phyloP scores from a whole-genome alignment of 257 asterid genomes.

The Datura wrightii region DNA sequence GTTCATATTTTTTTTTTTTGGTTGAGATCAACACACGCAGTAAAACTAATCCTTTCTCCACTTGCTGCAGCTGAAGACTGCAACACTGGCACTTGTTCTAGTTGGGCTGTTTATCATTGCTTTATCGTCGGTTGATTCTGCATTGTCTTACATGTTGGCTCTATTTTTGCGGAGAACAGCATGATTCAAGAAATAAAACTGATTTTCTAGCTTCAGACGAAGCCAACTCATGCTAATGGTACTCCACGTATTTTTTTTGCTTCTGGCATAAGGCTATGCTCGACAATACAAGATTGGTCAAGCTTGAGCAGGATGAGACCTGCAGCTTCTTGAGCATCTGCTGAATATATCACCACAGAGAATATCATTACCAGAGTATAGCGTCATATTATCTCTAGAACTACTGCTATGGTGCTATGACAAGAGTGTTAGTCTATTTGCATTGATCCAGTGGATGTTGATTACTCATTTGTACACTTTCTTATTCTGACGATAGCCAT shows the following conservation, averaged over 20 bases:
- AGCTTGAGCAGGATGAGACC: conserved; percentile 5
- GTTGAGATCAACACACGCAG: not conserved
- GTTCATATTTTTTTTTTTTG: not conserved
- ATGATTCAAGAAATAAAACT: conserved; percentile 38
- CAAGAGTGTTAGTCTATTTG: not conserved
- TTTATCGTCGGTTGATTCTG: conserved; percentile 79
- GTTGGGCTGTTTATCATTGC: conserved; percentile 82
- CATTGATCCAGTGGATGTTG: not conserved
- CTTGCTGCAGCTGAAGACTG: conserved; percentile 81
- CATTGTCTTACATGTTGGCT: conserved; percentile 71
- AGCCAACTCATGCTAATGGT: not conserved
- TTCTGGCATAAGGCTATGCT: not conserved
- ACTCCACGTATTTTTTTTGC: not conserved
- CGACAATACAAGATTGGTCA: not conserved
- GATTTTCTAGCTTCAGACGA: not conserved
- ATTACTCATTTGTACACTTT: not conserved
- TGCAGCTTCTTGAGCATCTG: not conserved
- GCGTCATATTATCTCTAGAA: not conserved
- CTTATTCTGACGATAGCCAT: not conserved
- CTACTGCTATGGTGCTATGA: not conserved
- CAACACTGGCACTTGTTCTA: conserved; percentile 80
- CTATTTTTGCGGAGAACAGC: conserved; percentile 63
- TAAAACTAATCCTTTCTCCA: conserved; percentile 21
- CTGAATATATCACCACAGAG: not conserved
- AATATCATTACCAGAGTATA: not conserved